Evolutionary conservation across 2,329 filamentous ascomycete species (phyloP), one percentile per base, ranked within the genome.

Genomic region (Boeremia exigua): DNA sequence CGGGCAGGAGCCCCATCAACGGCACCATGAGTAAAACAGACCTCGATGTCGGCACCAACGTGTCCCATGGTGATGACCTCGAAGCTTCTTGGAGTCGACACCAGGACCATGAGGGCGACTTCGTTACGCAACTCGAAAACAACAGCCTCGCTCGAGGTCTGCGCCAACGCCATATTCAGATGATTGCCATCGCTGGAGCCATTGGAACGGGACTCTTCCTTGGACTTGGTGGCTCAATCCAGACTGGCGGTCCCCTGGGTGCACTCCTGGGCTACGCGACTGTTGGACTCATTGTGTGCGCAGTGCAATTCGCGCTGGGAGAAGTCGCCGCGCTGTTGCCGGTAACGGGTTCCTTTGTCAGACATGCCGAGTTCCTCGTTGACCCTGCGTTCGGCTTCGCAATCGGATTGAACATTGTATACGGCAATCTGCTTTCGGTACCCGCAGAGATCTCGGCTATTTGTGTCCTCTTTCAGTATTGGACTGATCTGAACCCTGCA

Each of bases 101-200:
- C 25, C 39, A 42, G 9, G 55, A 58, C 28, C 55, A 58, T 38
- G 48, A 43, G 8, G 55, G 55, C 46, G 50, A 58, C 36, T 58
- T 58, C 12, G 49, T 58, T 27, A 58, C 55, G 3, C n/a, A 50
- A 25, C 40, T 54, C 9, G 55, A 58, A n/a, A 65, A 69, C 29
- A 65, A 56, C 50, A 62, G 65, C 28, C 53, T 68, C 27, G 46
- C 52, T 7, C 47, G 66, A 19, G 65, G 63, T 11, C 68, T 81
- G 15, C 68, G 75, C n/a, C 78, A 80, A 53, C 75, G 82, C 57
- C 82, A 84, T 60, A 81, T 84, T 48, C 75, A 83, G 56, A 81
- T 84, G 66, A 85, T 86, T 63, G 83, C 82, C 6, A 75, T 86
- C 8, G 83, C 82, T 42, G 82, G 83, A 38, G 82, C 82, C 3